Conservation (phyloP, 805 yeast genomes). For the Naumovozyma dairenensis region DNA sequence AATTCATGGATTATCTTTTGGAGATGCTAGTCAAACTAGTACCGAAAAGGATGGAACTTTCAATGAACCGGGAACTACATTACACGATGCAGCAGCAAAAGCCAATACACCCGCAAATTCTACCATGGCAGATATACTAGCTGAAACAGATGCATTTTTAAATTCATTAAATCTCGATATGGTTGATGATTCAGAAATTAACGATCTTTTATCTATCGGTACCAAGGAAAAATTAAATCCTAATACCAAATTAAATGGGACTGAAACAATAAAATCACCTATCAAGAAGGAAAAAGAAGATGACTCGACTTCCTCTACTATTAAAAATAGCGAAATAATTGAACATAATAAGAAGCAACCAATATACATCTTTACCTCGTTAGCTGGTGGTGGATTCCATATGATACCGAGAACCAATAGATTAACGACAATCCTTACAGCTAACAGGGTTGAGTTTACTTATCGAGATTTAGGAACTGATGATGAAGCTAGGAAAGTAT, state of each 20-base stretch:
- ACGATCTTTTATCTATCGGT: conserved; percentile 13
- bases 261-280: neutral
- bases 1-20: no score
- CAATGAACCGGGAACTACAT: no score
- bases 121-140: conserved; percentile 12
- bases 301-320: conserved; percentile 1
- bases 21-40: no score
- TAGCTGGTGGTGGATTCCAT: conserved; percentile 78
- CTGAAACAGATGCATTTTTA: conserved; percentile 27
- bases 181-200: conserved; percentile 18
- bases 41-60: no score
- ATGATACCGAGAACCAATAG: conserved; percentile 70
- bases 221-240: conserved; percentile 1
- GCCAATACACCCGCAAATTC: neutral
- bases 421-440: conserved; percentile 61
- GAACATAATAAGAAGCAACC: conserved; percentile 40
- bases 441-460: conserved; percentile 57
- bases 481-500: conserved; percentile 70
- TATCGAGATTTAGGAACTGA: conserved; percentile 81
- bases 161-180: conserved; percentile 15
- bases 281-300: neutral
- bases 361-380: conserved; percentile 70
- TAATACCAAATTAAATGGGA: neutral
- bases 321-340: conserved; percentile 13
- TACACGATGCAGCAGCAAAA: no score